Conservation (phyloP, 257 asterid genomes). For the Capsicum rhomboideum region DNA sequence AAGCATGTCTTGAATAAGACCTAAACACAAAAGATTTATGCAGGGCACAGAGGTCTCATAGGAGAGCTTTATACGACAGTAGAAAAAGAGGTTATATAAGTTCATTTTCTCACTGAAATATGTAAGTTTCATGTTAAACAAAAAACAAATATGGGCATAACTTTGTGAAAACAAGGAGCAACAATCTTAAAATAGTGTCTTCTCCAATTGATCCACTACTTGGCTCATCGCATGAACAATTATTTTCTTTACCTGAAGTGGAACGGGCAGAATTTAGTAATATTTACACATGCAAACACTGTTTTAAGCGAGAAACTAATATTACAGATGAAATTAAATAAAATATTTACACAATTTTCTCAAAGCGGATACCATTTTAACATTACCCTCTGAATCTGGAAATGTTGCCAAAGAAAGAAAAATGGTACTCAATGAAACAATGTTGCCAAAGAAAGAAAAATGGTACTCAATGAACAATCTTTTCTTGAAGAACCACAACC, state of each 20-base stretch:
- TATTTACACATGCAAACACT: not conserved
- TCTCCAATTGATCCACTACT: not conserved
- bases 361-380: too few species aligned
- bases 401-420: too few species aligned
- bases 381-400: too few species aligned
- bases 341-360: too few species aligned
- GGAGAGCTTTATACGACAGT: not conserved
- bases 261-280: not conserved
- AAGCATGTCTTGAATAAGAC: not conserved
- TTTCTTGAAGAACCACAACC: too few species aligned
- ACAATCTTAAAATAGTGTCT: constrained; percentile 3
- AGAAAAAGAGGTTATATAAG: not conserved
- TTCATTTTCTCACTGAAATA: not conserved
- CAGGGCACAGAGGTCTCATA: not conserved
- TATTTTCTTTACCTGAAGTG: constrained; percentile 15
- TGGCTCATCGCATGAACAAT: constrained; percentile 5
- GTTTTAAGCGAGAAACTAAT: not conserved
- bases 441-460: too few species aligned
- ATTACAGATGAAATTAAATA: not conserved
- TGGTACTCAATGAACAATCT: too few species aligned
- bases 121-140: not conserved
- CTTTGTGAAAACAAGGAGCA: not conserved
- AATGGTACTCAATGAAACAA: too few species aligned
- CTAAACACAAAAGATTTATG: not conserved
- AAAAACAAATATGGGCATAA: not conserved